Conservation (phyloP, 1,284 basidiomycete species). For the Mycena sp. region DNA sequence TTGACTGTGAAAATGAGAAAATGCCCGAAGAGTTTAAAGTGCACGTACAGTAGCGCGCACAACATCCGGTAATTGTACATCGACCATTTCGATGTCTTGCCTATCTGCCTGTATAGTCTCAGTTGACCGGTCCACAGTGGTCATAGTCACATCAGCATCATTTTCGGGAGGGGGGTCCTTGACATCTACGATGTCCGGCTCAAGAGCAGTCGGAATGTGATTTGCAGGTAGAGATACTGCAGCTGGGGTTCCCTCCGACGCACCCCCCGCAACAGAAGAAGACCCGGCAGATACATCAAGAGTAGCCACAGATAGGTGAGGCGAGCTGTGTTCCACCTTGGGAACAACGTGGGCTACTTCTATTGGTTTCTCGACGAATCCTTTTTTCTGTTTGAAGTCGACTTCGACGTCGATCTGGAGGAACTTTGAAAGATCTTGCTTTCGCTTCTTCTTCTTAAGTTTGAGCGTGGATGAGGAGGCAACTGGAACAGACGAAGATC, state of each 20-base stretch:
- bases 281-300: neutral
- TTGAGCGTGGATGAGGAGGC: constrained; percentile 26
- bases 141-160: neutral
- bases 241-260: too few species aligned
- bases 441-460: constrained; percentile 40
- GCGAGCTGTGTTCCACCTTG: neutral
- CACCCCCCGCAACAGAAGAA: too few species aligned
- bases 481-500: constrained; percentile 6
- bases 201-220: too few species aligned
- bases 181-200: too few species aligned
- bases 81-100: constrained; percentile 9
- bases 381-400: neutral
- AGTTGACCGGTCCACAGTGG: too few species aligned
- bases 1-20: neutral
- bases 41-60: neutral
- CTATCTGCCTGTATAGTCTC: neutral
- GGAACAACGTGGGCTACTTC: neutral
- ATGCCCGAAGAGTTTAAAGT: neutral
- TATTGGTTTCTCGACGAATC: neutral
- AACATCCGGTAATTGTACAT: neutral
- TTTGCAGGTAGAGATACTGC: too few species aligned
- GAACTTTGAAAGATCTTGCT: constrained; percentile 37
- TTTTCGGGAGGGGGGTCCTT: neutral
- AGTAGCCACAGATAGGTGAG: neutral
- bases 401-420: constrained; percentile 44